These are phyloP conservation scores for Yamadazyma dushanensis DNA, from an alignment of 1,139 yeast species.

Conservation along the genomic window DNA sequence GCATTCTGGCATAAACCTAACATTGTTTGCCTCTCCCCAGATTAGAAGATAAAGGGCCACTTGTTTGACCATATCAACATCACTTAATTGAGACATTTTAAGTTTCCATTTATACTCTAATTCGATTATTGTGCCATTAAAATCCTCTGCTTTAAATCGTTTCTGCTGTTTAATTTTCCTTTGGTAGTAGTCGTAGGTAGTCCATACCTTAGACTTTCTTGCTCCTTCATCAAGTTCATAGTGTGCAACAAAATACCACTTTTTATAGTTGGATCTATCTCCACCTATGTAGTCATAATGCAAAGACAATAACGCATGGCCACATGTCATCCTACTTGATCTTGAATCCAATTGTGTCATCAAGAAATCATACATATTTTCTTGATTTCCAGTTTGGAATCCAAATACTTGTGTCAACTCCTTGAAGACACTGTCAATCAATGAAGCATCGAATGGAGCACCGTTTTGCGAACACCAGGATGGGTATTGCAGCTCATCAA, in stretches of 20 bases:
- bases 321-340: conserved; percentile 38
- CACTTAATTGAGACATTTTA: conserved; percentile 19
- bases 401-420: conserved; percentile 27
- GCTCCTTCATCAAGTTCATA: conserved; percentile 21
- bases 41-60: conserved; percentile 35
- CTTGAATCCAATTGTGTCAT: conserved; percentile 44
- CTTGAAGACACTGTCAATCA: conserved; percentile 23
- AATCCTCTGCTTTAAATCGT: conserved; percentile 4
- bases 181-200: conserved; percentile 8
- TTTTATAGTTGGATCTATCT: conserved; percentile 36
- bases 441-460: conserved; percentile 21
- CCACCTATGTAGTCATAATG: conserved; percentile 49
- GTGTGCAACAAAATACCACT: conserved; percentile 43
- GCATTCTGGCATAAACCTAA: conserved; percentile 45
- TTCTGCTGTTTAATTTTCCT: conserved; percentile 5
- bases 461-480: conserved; percentile 41
- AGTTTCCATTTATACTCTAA: conserved; percentile 24
- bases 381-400: conserved; percentile 36
- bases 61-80: conserved; percentile 27
- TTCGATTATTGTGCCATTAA: conserved; percentile 17
- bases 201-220: conserved; percentile 16
- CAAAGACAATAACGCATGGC: conserved; percentile 33
- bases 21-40: conserved; percentile 48
- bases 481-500: conserved; percentile 12
- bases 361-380: conserved; percentile 38